Base-by-base conservation (phyloP, 2,329 filamentous ascomycete genomes). In the Aspergillus hortae region DNA sequence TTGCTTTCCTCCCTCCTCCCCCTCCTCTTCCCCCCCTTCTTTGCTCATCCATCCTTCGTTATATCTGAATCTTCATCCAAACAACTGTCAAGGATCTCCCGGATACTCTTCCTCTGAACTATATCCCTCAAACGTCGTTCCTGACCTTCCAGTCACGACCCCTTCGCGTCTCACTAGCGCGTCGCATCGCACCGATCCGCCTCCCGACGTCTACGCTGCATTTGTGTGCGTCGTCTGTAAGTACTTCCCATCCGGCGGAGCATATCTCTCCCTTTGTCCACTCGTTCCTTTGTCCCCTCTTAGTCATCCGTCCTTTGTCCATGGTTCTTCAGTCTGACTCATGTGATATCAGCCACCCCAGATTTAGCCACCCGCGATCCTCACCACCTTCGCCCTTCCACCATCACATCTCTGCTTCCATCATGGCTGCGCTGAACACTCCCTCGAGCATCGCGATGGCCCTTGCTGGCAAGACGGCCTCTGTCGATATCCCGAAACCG, bases 391-490 rank as follows among this genome's bases (percentile, higher is more conserved):
- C 21, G 15, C 35, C 43, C 19, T 33, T 47, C 46, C 17, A 11
- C 19, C n/a, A 42, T 30, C 23, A 55, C 23, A 35, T 44, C 52
- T 44, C 46, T 47, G 49, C 41, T 41, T 45, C 50, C 56, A 74
- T 64, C 64, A 78, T 78, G 75, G 73, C 74, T 71, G 62, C 68
- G 60, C 67, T 69, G 52, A 68, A 61, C 51, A 58, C 64, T 49
- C 65, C 63, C 49, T 78, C 75, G 62, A 76, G 71, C 68, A 74
- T 77, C 60, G 74, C 73, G 54, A 73, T 77, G 70, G 76, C 75
- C 61, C 70, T 77, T 64, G 75, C 75, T 69, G 72, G 73, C 67
- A 77, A 75, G 68, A 77, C 75, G 55, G 74, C 73, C 53, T 77
- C 73, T 40, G 71, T 78, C 60, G 74, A 77, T 59, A 77, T 78